Evolutionary conservation across 129 eudicot species (phyloP).

Genomic region (Tagetes patula): DNA sequence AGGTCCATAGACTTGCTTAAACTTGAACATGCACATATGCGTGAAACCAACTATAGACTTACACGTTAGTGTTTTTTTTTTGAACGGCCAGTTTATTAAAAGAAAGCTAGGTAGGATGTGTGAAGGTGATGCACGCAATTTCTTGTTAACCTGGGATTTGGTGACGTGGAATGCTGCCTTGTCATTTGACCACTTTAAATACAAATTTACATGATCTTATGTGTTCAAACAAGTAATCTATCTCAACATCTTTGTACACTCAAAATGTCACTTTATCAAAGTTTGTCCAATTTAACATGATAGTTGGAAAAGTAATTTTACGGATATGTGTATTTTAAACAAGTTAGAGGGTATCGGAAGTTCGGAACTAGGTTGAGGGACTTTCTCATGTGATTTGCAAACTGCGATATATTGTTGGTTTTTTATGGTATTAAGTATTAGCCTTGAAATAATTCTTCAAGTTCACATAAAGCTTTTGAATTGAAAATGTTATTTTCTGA

Average conservation of each 20-base stretch:
- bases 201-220: not conserved
- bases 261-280: not conserved
- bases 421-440: not conserved
- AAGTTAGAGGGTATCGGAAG: not conserved
- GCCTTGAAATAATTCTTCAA: not conserved
- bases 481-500: not conserved
- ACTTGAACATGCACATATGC: no score
- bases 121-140: not conserved
- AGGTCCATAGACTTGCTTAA: not conserved
- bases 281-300: not conserved
- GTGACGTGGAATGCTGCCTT: not conserved
- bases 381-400: not conserved
- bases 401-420: not conserved
- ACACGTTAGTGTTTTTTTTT: no score
- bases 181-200: not conserved
- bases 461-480: slow-evolving; percentile 3
- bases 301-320: not conserved
- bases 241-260: not conserved
- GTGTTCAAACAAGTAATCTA: not conserved
- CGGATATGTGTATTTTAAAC: not conserved
- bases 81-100: no score
- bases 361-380: not conserved
- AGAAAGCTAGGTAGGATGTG: no score
- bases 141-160: not conserved
- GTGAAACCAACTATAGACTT: no score